Percentiles rank a stretch among this genome's conserved stretches.
phyloP scores from a whole-genome alignment of 495 filamentous ascomycete species.

The Niebla homalea region DNA sequence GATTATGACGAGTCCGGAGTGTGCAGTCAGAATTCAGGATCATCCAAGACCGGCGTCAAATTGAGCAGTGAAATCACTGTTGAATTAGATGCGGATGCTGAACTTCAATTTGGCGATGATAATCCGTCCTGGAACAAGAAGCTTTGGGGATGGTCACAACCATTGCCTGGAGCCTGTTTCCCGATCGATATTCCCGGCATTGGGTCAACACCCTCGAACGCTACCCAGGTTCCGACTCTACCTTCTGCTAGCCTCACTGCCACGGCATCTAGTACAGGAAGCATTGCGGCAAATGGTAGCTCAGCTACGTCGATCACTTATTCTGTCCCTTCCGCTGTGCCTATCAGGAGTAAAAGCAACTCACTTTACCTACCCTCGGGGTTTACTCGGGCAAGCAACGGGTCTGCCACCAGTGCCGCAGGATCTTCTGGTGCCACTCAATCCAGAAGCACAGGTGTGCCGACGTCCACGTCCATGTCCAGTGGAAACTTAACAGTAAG shows the following conservation, averaged over 20 bases:
- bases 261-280: too few species aligned
- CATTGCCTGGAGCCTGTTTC: constrained; percentile 4
- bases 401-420: too few species aligned
- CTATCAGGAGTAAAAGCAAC: too few species aligned
- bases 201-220: not conserved
- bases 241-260: not conserved
- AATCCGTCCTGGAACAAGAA: constrained; percentile 1
- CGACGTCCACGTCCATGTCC: too few species aligned
- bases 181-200: constrained; percentile 10
- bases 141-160: not conserved
- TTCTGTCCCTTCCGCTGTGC: too few species aligned
- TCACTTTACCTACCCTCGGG: too few species aligned
- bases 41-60: constrained; percentile 20
- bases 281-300: too few species aligned
- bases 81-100: constrained; percentile 29
- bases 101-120: not conserved
- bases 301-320: too few species aligned
- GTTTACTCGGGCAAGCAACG: too few species aligned
- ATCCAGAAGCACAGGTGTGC: too few species aligned
- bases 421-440: too few species aligned
- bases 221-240: not conserved
- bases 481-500: too few species aligned
- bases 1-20: constrained; percentile 16
- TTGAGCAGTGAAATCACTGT: constrained; percentile 15
- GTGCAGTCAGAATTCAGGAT: constrained; percentile 11